A percentile compares a stretch with the other conserved stretches of the same genome.
These are phyloP conservation scores for Fusarium dlaminii DNA, from an alignment of 2,329 filamentous ascomycete species.

Conservation along the genomic window DNA sequence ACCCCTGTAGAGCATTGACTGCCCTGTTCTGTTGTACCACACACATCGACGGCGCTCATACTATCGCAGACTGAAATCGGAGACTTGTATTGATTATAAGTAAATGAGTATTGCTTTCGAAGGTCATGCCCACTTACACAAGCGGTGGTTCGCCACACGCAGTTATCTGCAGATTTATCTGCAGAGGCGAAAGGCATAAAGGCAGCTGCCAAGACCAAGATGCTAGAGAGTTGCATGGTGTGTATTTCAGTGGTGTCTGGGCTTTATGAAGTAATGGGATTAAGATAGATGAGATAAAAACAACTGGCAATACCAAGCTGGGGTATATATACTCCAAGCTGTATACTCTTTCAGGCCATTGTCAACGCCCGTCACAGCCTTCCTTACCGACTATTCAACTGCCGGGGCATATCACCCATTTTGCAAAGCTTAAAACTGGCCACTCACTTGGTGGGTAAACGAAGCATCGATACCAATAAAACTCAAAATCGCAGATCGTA, in stretches of 20 bases:
- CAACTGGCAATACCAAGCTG: too few relatives aligned
- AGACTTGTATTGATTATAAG: fast-evolving
- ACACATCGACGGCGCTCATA: neutral
- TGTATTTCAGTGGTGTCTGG: neutral
- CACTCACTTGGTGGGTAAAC: neutral
- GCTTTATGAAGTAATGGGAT: neutral
- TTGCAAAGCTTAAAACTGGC: neutral
- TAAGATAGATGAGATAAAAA: too few relatives aligned
- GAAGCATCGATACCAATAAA: neutral
- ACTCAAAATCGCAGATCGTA: neutral
- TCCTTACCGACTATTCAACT: neutral
- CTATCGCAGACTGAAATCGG: fast-evolving
- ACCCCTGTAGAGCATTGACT: neutral
- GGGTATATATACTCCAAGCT: neutral
- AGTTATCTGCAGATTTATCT: neutral
- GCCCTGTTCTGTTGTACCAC: neutral
- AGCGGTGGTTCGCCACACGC: neutral
- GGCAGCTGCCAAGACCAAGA: neutral
- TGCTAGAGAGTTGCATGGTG: neutral
- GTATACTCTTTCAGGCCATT: fast-evolving
- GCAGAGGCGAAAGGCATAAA: neutral
- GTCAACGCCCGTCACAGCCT: fast-evolving
- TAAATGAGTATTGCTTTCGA: fast-evolving
- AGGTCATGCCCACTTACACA: neutral
- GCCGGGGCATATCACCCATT: neutral